These are phyloP conservation scores for Fraxinus angustifolia DNA, from an alignment of 305 asterid genomes.

Conservation along the genomic window DNA sequence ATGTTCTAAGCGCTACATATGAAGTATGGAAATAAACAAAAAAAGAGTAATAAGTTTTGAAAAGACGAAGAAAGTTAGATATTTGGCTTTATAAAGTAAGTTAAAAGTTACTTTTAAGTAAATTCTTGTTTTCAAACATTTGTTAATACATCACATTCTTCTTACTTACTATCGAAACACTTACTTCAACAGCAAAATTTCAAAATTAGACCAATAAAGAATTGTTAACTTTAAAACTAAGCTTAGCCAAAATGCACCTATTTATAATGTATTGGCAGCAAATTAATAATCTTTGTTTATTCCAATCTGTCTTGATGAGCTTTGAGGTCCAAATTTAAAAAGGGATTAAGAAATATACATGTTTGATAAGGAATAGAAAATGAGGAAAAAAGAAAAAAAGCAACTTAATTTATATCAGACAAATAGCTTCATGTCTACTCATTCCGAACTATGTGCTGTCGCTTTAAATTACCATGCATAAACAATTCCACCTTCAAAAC, in stretches of 20 bases:
- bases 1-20: neutral
- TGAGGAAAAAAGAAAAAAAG: constrained; percentile 26
- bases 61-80: neutral
- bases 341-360: constrained; percentile 28
- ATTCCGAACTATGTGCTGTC: constrained; percentile 40
- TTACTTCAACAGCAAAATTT: no score
- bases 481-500: constrained; percentile 24
- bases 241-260: neutral
- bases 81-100: neutral
- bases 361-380: constrained; percentile 24
- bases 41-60: neutral
- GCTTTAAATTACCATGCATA: constrained; percentile 18
- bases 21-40: neutral
- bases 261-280: neutral
- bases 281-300: constrained; percentile 27
- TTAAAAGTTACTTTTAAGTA: neutral
- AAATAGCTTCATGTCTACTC: constrained; percentile 43
- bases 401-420: constrained; percentile 30
- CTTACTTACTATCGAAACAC: no score
- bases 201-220: neutral
- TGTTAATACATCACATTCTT: no score
- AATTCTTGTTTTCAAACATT: no score
- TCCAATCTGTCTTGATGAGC: constrained; percentile 27
- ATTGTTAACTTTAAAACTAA: neutral
- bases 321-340: constrained; percentile 34